Evolutionary conservation across 2,329 filamentous ascomycete species (phyloP), one percentile per base, ranked within the genome.

Genomic region (Cordyceps fumosorosea): DNA sequence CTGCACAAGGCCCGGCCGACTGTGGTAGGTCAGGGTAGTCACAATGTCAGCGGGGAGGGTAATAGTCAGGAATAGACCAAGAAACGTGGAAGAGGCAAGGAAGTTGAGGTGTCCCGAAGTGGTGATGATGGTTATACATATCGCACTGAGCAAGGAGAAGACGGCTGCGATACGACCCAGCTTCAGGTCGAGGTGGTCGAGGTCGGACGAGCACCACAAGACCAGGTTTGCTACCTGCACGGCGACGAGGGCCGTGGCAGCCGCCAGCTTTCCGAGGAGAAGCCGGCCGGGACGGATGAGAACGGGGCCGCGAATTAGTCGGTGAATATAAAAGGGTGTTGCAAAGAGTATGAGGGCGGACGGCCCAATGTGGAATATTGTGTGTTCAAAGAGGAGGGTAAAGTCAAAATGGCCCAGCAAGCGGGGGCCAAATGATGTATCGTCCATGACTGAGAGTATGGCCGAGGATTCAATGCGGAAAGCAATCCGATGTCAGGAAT

Each of bases 41-140:
- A 37, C 10, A 4, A 56, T 45, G 6, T 63, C 61, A 11, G 57
- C 47, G 6, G 57, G 24, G 12, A 56, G 22, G 3, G 61, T 58
- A 4, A 58, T 14, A 3, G 50, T 52, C 5, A 59, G 24, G 7
- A 54, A 59, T 2, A 53, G 5, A 12, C 47, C 37, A 0, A 63
- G 18, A 22, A 63, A 55, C 18, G 55, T 12, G 2, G 61, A 59
- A 5, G 61, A 24, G 5, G 40, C 50, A 1, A 63, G 53, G 5
- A 20, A 45, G 37, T 45, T 45, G 12, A 56, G 11, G 26, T 45
- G 53, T 2, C n/a, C n/a, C 7, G n/a, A 12, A 37, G 70, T 75
- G 1, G 72, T 74, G 2, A 76, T 54, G 0, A 67, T 48, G 0
- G 61, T 64, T 26, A 76, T 65, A 7, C 62, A 66, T 8, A 72